Percentiles rank a stretch among this genome's conserved stretches.
phyloP scores from a whole-genome alignment of 345 rosid genomes.

The Rubroshorea leprosula region DNA sequence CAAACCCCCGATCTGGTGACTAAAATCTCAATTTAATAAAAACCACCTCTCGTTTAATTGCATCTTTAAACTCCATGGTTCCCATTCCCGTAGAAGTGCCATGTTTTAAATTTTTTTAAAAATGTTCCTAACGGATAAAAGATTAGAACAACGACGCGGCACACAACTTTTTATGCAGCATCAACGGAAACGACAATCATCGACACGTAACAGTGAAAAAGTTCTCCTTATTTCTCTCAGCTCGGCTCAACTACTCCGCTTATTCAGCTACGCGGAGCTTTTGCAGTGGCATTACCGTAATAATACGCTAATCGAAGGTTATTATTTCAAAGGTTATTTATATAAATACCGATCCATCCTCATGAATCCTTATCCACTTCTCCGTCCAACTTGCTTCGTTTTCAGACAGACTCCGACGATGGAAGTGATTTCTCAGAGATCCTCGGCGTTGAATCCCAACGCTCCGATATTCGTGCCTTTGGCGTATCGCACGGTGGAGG shows the following conservation, averaged over 20 bases:
- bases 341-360: not conserved
- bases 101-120: too few species aligned
- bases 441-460: slow-evolving; percentile 44
- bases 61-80: too few species aligned
- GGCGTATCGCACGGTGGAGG: slow-evolving; percentile 57
- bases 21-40: too few species aligned
- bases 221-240: too few species aligned
- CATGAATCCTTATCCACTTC: not conserved
- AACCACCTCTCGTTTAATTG: too few species aligned
- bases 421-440: slow-evolving; percentile 32
- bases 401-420: slow-evolving; percentile 13
- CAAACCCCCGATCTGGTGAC: too few species aligned
- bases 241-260: too few species aligned
- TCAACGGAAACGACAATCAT: too few species aligned
- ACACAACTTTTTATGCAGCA: not conserved
- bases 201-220: too few species aligned
- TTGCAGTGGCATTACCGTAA: slow-evolving; percentile 1
- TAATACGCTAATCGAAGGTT: not conserved
- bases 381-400: not conserved
- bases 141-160: not conserved
- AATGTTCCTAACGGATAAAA: not conserved
- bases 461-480: slow-evolving; percentile 58
- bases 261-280: too few species aligned
- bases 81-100: too few species aligned
- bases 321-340: not conserved